These are phyloP conservation scores for Poa annua DNA, from an alignment of 176 grass and related monocot species.

Conservation along the genomic window DNA sequence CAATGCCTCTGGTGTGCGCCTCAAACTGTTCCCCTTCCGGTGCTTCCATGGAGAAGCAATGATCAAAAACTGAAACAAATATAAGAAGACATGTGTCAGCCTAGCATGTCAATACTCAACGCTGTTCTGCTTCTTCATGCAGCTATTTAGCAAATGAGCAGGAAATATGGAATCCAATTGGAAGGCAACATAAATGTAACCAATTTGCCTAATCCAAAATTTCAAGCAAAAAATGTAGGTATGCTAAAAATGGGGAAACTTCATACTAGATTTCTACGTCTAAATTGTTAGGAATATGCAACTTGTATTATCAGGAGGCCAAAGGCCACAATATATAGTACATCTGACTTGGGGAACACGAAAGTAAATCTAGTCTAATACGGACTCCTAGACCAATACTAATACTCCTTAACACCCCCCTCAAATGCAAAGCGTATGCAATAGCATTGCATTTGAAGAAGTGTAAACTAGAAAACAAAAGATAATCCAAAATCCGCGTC, in stretches of 20 bases:
- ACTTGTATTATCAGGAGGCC: too few species aligned
- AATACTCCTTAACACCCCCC: too few species aligned
- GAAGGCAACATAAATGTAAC: not conserved
- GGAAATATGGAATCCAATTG: not conserved
- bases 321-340: too few species aligned
- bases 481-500: too few species aligned
- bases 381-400: too few species aligned
- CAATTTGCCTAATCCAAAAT: not conserved
- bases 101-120: conserved; percentile 7
- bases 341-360: too few species aligned
- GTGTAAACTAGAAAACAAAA: too few species aligned
- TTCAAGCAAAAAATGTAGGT: not conserved
- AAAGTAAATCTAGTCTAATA: too few species aligned
- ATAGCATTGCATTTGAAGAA: too few species aligned
- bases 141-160: conserved; percentile 11
- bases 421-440: too few species aligned
- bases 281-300: too few species aligned
- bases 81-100: conserved; percentile 33
- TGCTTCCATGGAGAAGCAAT: conserved; percentile 72
- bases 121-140: not conserved
- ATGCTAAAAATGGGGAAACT: not conserved
- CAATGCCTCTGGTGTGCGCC: conserved; percentile 59
- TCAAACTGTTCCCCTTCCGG: conserved; percentile 59
- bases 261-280: not conserved
- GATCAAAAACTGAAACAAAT: conserved; percentile 75